Evolutionary conservation across 2,329 filamentous ascomycete genomes (phyloP).

Genomic region (Dothideomycetes sp.): DNA sequence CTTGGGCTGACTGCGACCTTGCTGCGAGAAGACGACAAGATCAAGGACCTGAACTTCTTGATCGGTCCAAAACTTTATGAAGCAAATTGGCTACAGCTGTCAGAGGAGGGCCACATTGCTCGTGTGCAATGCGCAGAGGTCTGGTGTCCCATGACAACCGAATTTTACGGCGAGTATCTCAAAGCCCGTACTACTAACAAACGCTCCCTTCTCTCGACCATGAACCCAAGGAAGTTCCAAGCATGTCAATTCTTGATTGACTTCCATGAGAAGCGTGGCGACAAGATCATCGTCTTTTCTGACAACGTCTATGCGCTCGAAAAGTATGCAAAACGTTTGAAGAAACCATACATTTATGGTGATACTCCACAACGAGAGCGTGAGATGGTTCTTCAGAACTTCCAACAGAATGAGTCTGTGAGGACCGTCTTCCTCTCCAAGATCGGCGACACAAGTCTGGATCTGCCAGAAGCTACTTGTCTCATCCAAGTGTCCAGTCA

Average conservation of each 20-base stretch:
- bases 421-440: conserved; percentile 95
- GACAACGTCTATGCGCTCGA: conserved; percentile 93
- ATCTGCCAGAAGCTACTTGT: conserved; percentile 91
- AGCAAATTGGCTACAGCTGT: conserved; percentile 98
- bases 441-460: conserved; percentile 96
- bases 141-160: conserved; percentile 98
- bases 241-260: conserved; percentile 97
- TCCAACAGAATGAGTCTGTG: conserved; percentile 81
- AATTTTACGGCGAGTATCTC: conserved; percentile 94
- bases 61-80: conserved; percentile 97
- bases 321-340: conserved; percentile 72
- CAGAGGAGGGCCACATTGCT: conserved; percentile 92
- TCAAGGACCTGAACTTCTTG: conserved; percentile 91
- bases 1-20: conserved; percentile 89
- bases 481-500: conserved; percentile 96
- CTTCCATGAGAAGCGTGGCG: conserved; percentile 87
- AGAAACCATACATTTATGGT: conserved; percentile 86
- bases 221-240: conserved; percentile 97
- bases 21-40: conserved; percentile 95
- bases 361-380: conserved; percentile 80
- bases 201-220: conserved; percentile 70
- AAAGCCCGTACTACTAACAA: conserved; percentile 55
- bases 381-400: conserved; percentile 80
- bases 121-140: conserved; percentile 97
- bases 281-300: conserved; percentile 97